These are phyloP conservation scores for Actinomortierella ambigua DNA, from an alignment of 371 early-diverging fungal species.

Conservation along the genomic window DNA sequence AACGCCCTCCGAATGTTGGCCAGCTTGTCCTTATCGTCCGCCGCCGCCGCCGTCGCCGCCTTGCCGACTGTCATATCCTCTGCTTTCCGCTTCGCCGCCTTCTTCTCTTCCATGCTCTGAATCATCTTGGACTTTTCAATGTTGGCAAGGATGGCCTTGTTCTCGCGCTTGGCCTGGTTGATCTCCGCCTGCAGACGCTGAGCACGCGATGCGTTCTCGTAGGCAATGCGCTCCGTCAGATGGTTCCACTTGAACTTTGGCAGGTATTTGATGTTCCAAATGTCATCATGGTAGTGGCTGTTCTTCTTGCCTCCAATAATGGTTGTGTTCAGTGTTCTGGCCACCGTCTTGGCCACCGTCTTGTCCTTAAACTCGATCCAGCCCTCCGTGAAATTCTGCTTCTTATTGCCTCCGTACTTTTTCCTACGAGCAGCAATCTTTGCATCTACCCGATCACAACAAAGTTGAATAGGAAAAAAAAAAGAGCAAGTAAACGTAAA, in stretches of 20 bases:
- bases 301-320: constrained; percentile 86
- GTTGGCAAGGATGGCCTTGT: constrained; percentile 83
- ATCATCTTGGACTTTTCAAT: constrained; percentile 88
- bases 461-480: background rate
- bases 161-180: constrained; percentile 83
- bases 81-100: constrained; percentile 49
- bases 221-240: constrained; percentile 90
- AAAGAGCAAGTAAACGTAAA: no score
- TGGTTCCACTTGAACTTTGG: constrained; percentile 97
- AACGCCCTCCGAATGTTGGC: constrained; percentile 61
- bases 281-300: constrained; percentile 83
- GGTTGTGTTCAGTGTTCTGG: constrained; percentile 77
- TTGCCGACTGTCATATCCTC: constrained; percentile 45
- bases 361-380: constrained; percentile 98
- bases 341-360: constrained; percentile 80
- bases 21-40: constrained; percentile 27
- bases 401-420: constrained; percentile 76
- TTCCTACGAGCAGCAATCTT: constrained; percentile 62
- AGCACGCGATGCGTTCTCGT: constrained; percentile 81
- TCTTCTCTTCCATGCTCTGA: constrained; percentile 73
- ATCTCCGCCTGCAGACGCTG: constrained; percentile 88
- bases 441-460: constrained; percentile 47
- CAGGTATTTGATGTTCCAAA: constrained; percentile 97
- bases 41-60: background rate
- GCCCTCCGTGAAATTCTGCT: constrained; percentile 89